Conservation (phyloP, 352 stramenopile species). For the Phytophthora cactorum region DNA sequence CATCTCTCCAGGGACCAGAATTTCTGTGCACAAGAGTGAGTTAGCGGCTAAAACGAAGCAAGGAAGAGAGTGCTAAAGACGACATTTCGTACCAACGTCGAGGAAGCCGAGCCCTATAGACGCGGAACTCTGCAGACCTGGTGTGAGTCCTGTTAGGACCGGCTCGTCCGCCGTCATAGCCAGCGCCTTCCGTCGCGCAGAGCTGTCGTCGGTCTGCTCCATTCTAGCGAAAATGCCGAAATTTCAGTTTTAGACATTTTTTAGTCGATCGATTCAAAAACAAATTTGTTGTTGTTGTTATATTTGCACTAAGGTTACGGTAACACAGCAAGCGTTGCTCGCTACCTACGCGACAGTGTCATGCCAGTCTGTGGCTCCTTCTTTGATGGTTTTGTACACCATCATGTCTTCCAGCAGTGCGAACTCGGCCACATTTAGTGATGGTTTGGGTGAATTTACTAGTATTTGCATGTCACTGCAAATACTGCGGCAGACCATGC, state of each 20-base stretch:
- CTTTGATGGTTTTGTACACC: constrained; percentile 24
- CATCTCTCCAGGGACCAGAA: constrained; percentile 24
- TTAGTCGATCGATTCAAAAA: no score
- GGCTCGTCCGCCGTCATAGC: neutral
- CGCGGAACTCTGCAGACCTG: neutral
- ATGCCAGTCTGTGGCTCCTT: constrained; percentile 30
- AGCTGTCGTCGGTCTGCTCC: neutral
- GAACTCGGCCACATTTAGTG: constrained; percentile 27
- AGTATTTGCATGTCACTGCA: constrained; percentile 38
- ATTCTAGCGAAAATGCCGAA: neutral
- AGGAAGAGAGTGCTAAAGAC: neutral
- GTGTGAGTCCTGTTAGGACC: neutral
- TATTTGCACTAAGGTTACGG: no score
- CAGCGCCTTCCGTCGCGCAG: neutral
- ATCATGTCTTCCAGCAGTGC: constrained; percentile 34
- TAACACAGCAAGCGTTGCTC: no score
- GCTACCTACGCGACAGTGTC: neutral
- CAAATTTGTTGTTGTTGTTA: no score
- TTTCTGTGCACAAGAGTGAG: constrained; percentile 7
- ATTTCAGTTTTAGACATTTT: no score
- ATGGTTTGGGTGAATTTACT: constrained; percentile 3
- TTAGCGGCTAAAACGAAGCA: constrained; percentile 4
- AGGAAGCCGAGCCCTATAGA: neutral
- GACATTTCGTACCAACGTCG: constrained; percentile 19
- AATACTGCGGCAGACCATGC: constrained; percentile 35